These are phyloP conservation scores for Crassisporium funariophilum DNA, from an alignment of 768 basidiomycete genomes.

Conservation along the genomic window DNA sequence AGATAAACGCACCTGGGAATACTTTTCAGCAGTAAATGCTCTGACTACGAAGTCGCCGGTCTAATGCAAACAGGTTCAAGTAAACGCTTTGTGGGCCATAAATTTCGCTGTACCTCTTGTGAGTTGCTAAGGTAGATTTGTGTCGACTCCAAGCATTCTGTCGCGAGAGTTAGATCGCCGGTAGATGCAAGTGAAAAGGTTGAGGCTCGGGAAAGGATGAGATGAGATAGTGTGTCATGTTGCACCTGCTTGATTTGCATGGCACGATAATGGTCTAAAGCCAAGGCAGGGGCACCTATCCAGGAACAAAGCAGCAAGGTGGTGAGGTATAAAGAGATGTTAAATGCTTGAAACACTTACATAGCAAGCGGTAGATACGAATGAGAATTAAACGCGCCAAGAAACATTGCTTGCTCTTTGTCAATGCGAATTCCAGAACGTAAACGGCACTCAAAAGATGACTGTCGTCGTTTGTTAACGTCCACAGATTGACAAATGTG, in stretches of 20 bases:
- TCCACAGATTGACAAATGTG: constrained; percentile 66
- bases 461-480: constrained; percentile 50
- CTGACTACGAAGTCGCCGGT: constrained; percentile 81
- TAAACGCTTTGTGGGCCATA: constrained; percentile 1
- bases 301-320: not conserved
- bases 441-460: constrained; percentile 66
- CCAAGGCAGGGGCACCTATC: constrained; percentile 70
- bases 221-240: constrained; percentile 86
- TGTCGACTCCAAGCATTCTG: constrained; percentile 78
- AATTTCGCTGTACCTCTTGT: constrained; percentile 52
- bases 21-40: constrained; percentile 79
- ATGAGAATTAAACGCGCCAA: constrained; percentile 76
- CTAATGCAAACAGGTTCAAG: constrained; percentile 31
- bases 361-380: constrained; percentile 80
- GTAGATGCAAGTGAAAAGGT: constrained; percentile 77
- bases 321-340: not conserved
- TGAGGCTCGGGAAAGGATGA: constrained; percentile 73
- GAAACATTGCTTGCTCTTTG: constrained; percentile 78
- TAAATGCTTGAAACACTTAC: constrained; percentile 38
- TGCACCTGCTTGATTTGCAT: constrained; percentile 86
- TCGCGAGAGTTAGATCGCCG: constrained; percentile 74
- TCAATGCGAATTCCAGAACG: constrained; percentile 71
- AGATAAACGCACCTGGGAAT: constrained; percentile 61
- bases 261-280: constrained; percentile 76
- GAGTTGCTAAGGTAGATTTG: constrained; percentile 82